Conservation (phyloP, 768 basidiomycete genomes). For the Dacryopinax spathularia region DNA sequence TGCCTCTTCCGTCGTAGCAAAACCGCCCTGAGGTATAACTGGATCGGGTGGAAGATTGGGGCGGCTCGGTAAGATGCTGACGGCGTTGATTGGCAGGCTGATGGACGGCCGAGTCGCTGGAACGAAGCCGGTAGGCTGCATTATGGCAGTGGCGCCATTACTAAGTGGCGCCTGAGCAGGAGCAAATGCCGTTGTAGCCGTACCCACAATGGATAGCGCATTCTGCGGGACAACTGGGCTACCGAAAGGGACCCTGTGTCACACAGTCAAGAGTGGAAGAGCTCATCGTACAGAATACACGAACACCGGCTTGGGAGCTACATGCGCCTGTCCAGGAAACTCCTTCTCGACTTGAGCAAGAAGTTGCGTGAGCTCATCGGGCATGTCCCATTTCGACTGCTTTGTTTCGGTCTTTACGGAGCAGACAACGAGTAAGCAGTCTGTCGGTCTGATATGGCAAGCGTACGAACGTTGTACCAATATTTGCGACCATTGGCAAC, state of each 20-base stretch:
- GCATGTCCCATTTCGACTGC: conserved; percentile 97
- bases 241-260: background rate
- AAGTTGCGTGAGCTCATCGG: conserved; percentile 74
- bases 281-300: background rate
- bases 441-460: background rate
- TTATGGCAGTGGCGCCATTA: background rate
- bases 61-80: conserved; percentile 42
- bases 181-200: background rate
- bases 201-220: background rate
- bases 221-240: background rate
- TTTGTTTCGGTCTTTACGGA: conserved; percentile 56
- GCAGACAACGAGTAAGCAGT: background rate
- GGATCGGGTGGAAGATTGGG: conserved; percentile 78
- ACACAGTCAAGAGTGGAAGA: background rate
- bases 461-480: conserved; percentile 59
- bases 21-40: conserved; percentile 80
- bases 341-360: conserved; percentile 79
- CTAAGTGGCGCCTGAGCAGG: conserved; percentile 1
- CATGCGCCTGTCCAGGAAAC: background rate
- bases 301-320: background rate
- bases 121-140: background rate
- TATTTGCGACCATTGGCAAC: conserved; percentile 83
- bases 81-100: conserved; percentile 12
- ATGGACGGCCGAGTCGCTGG: conserved; percentile 9
- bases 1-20: conserved; percentile 71